Evolutionary conservation across 495 filamentous ascomycete genomes (phyloP).

Genomic region (Lichenothelia convexa): DNA sequence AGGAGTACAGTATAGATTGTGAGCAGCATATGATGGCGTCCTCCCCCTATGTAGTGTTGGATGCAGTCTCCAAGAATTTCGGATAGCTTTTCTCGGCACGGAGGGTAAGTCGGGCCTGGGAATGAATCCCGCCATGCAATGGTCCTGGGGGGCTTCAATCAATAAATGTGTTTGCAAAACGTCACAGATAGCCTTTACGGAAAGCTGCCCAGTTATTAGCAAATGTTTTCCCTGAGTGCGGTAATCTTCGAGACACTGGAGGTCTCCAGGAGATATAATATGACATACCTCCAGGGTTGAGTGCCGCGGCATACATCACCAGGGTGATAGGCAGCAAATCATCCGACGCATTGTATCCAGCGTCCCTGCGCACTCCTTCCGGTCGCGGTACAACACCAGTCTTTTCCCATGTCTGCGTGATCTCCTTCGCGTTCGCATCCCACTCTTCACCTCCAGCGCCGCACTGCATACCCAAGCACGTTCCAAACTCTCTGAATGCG

Average conservation of each 20-base stretch:
- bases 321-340: slow-evolving; percentile 36
- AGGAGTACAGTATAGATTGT: no score
- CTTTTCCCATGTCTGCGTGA: slow-evolving; percentile 36
- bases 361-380: slow-evolving; percentile 19
- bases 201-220: slow-evolving; percentile 1
- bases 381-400: slow-evolving; percentile 26
- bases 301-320: slow-evolving; percentile 48
- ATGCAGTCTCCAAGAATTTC: no score
- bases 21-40: no score
- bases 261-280: not conserved
- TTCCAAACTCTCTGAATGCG: slow-evolving; percentile 48
- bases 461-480: slow-evolving; percentile 37
- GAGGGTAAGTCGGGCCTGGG: no score
- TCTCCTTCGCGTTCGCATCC: slow-evolving; percentile 23
- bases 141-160: no score
- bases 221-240: not conserved
- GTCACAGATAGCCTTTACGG: slow-evolving; percentile 1
- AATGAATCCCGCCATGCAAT: no score
- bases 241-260: not conserved
- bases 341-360: not conserved
- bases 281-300: slow-evolving; percentile 42
- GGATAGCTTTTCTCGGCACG: no score
- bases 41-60: no score
- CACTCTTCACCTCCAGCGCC: slow-evolving; percentile 19
- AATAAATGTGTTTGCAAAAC: no score